Evolutionary conservation across 805 yeast species (phyloP), one percentile per base, ranked within the genome.

Genomic region (Blastobotrys chiropterorum): DNA sequence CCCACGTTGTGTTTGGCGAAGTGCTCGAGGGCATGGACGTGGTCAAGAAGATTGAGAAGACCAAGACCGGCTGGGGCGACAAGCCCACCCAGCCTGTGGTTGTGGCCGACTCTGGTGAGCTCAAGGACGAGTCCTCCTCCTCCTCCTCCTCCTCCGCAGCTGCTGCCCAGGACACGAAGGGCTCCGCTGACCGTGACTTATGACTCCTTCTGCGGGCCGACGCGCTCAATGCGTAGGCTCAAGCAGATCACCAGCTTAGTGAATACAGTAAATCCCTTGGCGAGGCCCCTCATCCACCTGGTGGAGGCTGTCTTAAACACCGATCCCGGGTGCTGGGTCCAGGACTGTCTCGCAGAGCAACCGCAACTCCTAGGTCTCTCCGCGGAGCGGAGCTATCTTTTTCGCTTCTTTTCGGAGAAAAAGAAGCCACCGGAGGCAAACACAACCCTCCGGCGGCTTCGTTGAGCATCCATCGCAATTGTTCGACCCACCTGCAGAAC

Each of bases 1-100:
- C 75, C 62, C 99, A 94, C 71, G 99, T 94, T 66, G 99, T 94
- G 42, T 94, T 94, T 64, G 99, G 99, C 59, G 88, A 89, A 72
- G 97, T 94, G 51, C 53, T 89, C 41, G 74, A 70, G 46, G 98
- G 98, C 47, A 76, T 82, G 74, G 96, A 92, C 58, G 80, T 89
- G 48, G 87, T 92, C 51, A 71, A 76, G 59, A 76, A 79, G 69
- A 81, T 94, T 64, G 96, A 90, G 72, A 68, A 69, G 46, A 81
- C 86, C 56, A 80, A 82, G 71, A 89, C 95, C 20, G 71, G 73
- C 54, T 72, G 76, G 61, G 81, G 86, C 58, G 94, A 89, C 70
- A 77, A 73, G 59, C 99, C 99, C 51, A 70, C 68, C 51, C 78
- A 77, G 61, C 80, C 79, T 22, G 74, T 92, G 55, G 75, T 72